phyloP scores from a whole-genome alignment of 2,329 filamentous ascomycete species.

The Botrytis tulipae region DNA sequence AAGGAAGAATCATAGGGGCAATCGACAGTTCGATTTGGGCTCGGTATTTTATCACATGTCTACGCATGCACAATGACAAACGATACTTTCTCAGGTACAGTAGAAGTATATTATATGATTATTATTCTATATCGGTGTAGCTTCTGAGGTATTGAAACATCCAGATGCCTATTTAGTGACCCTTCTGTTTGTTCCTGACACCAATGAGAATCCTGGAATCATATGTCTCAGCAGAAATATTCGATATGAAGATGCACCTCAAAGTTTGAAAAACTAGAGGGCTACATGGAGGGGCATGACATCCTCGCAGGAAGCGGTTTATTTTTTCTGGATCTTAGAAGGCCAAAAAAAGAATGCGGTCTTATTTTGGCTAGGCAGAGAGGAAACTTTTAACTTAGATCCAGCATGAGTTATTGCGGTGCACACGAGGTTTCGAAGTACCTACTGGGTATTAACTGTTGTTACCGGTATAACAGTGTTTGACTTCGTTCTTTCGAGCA shows the following conservation, averaged over 20 bases:
- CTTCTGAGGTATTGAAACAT: background rate
- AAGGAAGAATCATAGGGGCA: no score
- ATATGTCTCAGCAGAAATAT: fast-evolving
- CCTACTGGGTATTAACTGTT: no score
- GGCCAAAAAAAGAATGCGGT: no score
- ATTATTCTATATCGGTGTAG: background rate
- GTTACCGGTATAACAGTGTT: no score
- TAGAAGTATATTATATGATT: background rate
- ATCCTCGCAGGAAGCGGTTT: no score
- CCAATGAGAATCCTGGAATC: background rate
- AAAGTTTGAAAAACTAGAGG: background rate
- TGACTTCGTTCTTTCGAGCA: no score
- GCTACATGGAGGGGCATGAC: fast-evolving
- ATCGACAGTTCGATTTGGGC: no score
- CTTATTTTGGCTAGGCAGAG: no score
- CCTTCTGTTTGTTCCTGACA: background rate
- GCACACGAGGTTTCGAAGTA: no score
- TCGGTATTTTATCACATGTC: background rate
- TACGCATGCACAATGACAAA: fast-evolving
- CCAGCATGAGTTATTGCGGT: no score
- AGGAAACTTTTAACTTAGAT: no score
- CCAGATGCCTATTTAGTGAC: fast-evolving
- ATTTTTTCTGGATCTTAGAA: no score
- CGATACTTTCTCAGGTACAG: fast-evolving
- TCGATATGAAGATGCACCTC: background rate